These are phyloP conservation scores for Oryza nivara DNA, from an alignment of 176 grass and related monocot species.

Conservation along the genomic window DNA sequence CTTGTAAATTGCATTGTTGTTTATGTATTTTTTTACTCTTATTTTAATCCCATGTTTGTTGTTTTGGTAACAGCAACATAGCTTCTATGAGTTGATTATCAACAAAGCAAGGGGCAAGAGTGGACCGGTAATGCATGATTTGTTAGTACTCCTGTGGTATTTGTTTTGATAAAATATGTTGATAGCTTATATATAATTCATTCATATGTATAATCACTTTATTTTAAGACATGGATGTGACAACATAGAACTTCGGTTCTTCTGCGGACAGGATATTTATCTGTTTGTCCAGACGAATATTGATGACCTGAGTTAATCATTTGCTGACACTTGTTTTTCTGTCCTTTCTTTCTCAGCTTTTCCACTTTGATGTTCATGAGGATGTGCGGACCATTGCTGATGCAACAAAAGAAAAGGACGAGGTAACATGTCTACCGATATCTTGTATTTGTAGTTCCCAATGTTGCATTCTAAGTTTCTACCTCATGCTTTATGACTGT, in stretches of 20 bases:
- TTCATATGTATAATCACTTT: background rate
- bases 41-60: constrained; percentile 30
- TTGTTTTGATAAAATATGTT: constrained; percentile 3
- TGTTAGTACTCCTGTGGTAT: background rate
- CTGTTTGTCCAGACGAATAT: constrained; percentile 1
- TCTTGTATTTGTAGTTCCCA: constrained; percentile 18
- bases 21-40: constrained; percentile 15
- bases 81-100: constrained; percentile 97
- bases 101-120: constrained; percentile 99
- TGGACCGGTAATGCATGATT: constrained; percentile 86
- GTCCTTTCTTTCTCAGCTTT: constrained; percentile 56
- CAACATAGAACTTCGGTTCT: background rate
- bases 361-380: constrained; percentile 99
- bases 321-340: constrained; percentile 18
- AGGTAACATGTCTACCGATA: constrained; percentile 48
- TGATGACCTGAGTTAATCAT: background rate
- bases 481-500: constrained; percentile 29
- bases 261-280: background rate
- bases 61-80: constrained; percentile 87
- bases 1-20: constrained; percentile 19
- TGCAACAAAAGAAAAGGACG: constrained; percentile 98
- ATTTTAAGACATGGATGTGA: background rate
- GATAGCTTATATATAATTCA: background rate
- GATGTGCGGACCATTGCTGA: constrained; percentile 95
- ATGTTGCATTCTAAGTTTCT: constrained; percentile 18